Base-by-base conservation (phyloP, 139 green algal genomes). In the Monoraphidium neglectum region DNA sequence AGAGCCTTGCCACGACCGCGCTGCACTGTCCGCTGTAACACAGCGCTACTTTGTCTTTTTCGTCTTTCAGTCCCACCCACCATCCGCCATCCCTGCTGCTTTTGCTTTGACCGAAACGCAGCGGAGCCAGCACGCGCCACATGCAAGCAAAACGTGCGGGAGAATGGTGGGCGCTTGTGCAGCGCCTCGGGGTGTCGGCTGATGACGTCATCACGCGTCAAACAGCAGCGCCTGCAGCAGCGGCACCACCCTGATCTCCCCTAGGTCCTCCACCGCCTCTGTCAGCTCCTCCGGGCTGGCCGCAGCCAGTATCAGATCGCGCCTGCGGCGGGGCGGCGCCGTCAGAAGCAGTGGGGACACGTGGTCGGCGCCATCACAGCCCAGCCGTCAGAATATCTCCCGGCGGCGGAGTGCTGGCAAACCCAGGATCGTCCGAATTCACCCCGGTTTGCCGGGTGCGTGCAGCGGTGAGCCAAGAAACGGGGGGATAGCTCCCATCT, bases 221-320 rank as follows among this genome's bases (percentile, higher is more conserved):
- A 94, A 90, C 57, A 93, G 76, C 36, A 90, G 51, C 23, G 82
- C 85, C 57, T 93, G 89, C 38, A 93, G 51, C n/a, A 93, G 75
- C 30, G 89, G 86, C 35, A 91, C 78, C 33, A 74, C 76, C n/a
- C 82, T 79, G 38, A 93, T 65, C 67, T 87, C 77, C 1, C 59
- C 70, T 26, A 93, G 30, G 76, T 93, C 86, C 10, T 80, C 61
- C 82, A 92, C 72, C 40, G 70, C 82, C 33, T 85, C 82, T 32
- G 84, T 28, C 28, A 89, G 79, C 70, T 93, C 85, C 28, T 60
- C 54, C 16, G 30, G 18, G 3, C 56, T 80, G 2, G 61, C 43
- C 51, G 77, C 85, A 5, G 76, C 71, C 30, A 92, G 77, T 18
- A 93, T 68, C 46, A 90, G 78, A 49, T 88, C 79, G 0, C 83